Conservation (phyloP, 331 rosid genomes). For the Arachis monticola region DNA sequence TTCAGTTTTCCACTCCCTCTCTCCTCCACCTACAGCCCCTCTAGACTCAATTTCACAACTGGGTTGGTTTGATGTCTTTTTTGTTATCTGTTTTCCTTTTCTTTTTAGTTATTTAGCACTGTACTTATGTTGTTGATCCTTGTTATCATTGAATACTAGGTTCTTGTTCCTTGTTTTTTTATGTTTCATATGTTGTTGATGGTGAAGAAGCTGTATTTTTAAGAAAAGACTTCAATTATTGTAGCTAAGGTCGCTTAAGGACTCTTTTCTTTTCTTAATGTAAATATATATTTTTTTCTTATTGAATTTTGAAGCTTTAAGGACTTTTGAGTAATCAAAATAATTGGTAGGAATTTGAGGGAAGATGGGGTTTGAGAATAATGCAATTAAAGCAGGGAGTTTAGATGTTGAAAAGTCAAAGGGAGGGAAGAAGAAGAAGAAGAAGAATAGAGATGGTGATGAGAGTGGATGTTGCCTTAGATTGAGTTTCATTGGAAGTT, state of each 20-base stretch:
- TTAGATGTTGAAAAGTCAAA: slow-evolving; percentile 60
- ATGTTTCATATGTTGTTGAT: slow-evolving; percentile 1
- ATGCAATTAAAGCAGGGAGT: slow-evolving; percentile 66
- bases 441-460: slow-evolving; percentile 32
- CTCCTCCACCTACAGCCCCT: slow-evolving; percentile 38
- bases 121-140: slow-evolving; percentile 40
- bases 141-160: slow-evolving; percentile 11
- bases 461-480: slow-evolving; percentile 44
- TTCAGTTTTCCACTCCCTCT: slow-evolving; percentile 45
- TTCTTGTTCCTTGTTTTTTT: slow-evolving; percentile 21
- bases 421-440: slow-evolving; percentile 43
- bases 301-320: slow-evolving; percentile 32
- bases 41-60: slow-evolving; percentile 45
- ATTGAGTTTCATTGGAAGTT: slow-evolving; percentile 47
- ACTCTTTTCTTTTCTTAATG: neutral
- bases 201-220: slow-evolving; percentile 19
- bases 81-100: neutral
- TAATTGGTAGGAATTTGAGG: slow-evolving; percentile 34
- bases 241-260: slow-evolving; percentile 36
- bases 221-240: slow-evolving; percentile 38
- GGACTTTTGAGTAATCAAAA: slow-evolving; percentile 44
- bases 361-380: slow-evolving; percentile 71
- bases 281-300: neutral
- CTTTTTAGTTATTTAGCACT: slow-evolving; percentile 8
- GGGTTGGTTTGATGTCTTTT: slow-evolving; percentile 16